phyloP scores from a whole-genome alignment of 73 alveolate species.

The Paramecium pentaurelia region DNA sequence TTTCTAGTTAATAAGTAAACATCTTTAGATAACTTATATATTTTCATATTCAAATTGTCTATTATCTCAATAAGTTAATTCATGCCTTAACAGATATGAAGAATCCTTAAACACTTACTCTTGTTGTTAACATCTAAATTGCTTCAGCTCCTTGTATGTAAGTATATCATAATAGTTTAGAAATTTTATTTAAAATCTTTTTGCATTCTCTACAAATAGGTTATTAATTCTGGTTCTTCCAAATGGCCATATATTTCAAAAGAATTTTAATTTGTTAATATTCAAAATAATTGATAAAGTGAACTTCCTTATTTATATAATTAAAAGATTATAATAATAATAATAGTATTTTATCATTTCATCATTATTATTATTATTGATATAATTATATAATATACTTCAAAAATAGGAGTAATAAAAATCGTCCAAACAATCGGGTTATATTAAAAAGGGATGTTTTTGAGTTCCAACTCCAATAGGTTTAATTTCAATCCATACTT shows the following conservation, averaged over 20 bases:
- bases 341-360: too few relatives aligned
- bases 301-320: not conserved
- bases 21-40: not conserved
- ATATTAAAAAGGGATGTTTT: conserved; percentile 4
- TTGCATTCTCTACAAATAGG: conserved; percentile 24
- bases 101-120: not conserved
- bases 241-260: not conserved
- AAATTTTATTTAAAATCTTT: not conserved
- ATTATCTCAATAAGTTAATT: not conserved
- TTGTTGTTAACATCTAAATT: not conserved
- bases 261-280: not conserved
- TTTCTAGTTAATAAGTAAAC: not conserved
- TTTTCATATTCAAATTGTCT: not conserved
- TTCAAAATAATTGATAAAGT: not conserved
- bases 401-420: conserved; percentile 23
- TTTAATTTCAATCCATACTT: conserved; percentile 11
- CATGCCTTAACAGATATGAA: conserved; percentile 16
- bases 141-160: conserved; percentile 46
- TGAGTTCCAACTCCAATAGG: not conserved
- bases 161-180: conserved; percentile 49
- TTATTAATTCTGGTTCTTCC: not conserved
- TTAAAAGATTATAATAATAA: too few relatives aligned
- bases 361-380: too few relatives aligned
- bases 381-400: not conserved
- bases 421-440: conserved; percentile 38